These are phyloP conservation scores for Phellopilus nigrolimitatus DNA, from an alignment of 1,284 basidiomycete genomes.

Conservation along the genomic window DNA sequence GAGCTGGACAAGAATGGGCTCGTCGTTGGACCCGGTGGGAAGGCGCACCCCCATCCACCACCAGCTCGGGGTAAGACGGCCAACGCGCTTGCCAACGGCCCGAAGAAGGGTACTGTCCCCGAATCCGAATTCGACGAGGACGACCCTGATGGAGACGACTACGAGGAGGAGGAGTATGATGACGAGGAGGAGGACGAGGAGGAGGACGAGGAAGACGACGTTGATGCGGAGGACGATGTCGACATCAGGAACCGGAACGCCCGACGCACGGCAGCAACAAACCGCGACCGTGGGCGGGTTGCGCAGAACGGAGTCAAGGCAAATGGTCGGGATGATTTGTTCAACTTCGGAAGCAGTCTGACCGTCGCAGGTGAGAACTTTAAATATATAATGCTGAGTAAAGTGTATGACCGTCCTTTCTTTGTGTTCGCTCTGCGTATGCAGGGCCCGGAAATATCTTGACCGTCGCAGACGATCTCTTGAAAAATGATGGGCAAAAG, in stretches of 20 bases:
- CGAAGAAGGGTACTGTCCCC: slow-evolving; percentile 38
- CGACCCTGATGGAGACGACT: slow-evolving; percentile 52
- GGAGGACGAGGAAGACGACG: slow-evolving; percentile 63
- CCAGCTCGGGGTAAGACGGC: slow-evolving; percentile 27
- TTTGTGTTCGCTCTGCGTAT: slow-evolving; percentile 18
- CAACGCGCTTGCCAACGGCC: slow-evolving; percentile 41
- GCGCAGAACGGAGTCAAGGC: slow-evolving; percentile 35
- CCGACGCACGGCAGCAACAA: slow-evolving; percentile 30
- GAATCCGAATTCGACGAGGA: slow-evolving; percentile 68
- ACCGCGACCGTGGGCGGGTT: slow-evolving; percentile 31
- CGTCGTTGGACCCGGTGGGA: slow-evolving; percentile 57
- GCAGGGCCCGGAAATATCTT: slow-evolving; percentile 82
- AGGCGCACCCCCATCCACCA: slow-evolving; percentile 34
- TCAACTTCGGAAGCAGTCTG: slow-evolving; percentile 74
- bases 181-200: slow-evolving; percentile 65
- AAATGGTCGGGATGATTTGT: slow-evolving; percentile 57
- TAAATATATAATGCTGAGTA: slow-evolving; percentile 14
- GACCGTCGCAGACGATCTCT: slow-evolving; percentile 97
- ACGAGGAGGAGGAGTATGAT: slow-evolving; percentile 55
- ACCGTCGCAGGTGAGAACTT: slow-evolving; percentile 73
- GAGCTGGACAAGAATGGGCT: slow-evolving; percentile 90
- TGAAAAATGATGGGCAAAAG: slow-evolving; percentile 98
- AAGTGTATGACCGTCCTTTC: slow-evolving; percentile 18
- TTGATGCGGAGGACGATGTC: slow-evolving; percentile 54
- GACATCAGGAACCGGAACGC: slow-evolving; percentile 37